Evolutionary conservation across 108 stramenopile species (phyloP).

Genomic region (Skeletonema costatum): DNA sequence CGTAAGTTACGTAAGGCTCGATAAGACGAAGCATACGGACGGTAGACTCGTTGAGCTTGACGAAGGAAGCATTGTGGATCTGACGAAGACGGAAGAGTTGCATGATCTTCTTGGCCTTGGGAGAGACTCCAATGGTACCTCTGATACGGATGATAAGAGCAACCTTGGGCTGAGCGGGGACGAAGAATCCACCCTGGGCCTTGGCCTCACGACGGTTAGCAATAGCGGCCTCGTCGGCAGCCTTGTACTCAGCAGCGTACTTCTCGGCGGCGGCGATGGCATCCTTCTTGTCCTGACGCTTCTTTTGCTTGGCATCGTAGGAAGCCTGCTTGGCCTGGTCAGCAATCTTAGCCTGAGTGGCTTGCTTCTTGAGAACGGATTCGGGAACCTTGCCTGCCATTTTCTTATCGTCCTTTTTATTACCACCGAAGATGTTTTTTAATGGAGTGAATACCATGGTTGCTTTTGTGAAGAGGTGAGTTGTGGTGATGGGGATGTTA

Average conservation of each 20-base stretch:
- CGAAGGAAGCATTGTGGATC: conserved; percentile 99
- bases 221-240: conserved; percentile 82
- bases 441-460: background rate
- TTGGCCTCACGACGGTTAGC: conserved; percentile 97
- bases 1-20: conserved; percentile 99
- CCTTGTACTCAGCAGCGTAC: conserved; percentile 95
- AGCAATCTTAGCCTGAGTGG: conserved; percentile 91
- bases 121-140: conserved; percentile 99
- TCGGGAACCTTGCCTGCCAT: conserved; percentile 87
- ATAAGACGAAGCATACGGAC: conserved; percentile 99
- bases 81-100: conserved; percentile 99
- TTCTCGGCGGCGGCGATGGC: conserved; percentile 89
- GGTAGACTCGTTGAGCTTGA: conserved; percentile 98
- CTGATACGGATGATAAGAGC: conserved; percentile 97
- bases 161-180: conserved; percentile 96
- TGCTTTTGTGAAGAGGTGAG: background rate
- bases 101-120: conserved; percentile 99
- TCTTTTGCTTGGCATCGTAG: conserved; percentile 80
- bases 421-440: background rate
- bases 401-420: conserved; percentile 3
- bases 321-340: conserved; percentile 70
- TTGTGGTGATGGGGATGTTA: background rate
- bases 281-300: conserved; percentile 75
- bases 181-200: conserved; percentile 94
- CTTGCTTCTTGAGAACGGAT: conserved; percentile 97